These are phyloP conservation scores for Sporothrix euskadiensis DNA, from an alignment of 2,329 filamentous ascomycete genomes.

Conservation along the genomic window DNA sequence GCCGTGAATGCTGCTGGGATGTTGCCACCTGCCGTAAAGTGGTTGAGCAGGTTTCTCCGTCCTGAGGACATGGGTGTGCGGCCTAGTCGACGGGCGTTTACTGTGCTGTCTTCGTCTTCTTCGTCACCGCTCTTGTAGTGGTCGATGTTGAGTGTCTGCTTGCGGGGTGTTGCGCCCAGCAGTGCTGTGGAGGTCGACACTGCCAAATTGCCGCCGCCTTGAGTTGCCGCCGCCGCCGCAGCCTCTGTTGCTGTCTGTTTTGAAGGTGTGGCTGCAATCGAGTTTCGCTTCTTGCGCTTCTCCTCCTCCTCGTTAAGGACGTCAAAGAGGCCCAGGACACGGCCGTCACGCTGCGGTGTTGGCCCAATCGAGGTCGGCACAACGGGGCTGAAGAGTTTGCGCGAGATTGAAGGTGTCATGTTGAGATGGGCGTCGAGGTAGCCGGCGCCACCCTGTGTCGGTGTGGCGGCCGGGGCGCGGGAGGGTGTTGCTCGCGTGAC, in stretches of 20 bases:
- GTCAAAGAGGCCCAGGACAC: slow-evolving; percentile 76
- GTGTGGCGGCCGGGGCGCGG: slow-evolving; percentile 35
- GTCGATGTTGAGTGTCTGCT: slow-evolving; percentile 38
- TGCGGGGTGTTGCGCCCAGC: slow-evolving; percentile 49
- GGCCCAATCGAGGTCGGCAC: slow-evolving; percentile 68
- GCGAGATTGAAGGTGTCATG: slow-evolving; percentile 57
- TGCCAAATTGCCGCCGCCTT: not conserved
- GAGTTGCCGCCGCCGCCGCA: slow-evolving; percentile 38
- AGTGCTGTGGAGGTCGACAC: slow-evolving; percentile 28
- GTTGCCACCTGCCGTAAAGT: slow-evolving; percentile 33
- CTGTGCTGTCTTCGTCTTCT: slow-evolving; percentile 35
- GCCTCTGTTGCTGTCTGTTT: slow-evolving; percentile 39
- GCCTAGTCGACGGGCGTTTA: slow-evolving; percentile 41
- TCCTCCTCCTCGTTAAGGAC: slow-evolving; percentile 56
- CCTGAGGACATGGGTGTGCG: slow-evolving; percentile 57
- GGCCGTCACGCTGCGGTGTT: slow-evolving; percentile 77
- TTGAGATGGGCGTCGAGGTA: slow-evolving; percentile 35
- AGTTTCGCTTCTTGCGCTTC: slow-evolving; percentile 32
- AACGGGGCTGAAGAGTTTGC: slow-evolving; percentile 61
- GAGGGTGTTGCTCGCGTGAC: slow-evolving; percentile 28
- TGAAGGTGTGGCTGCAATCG: slow-evolving; percentile 46
- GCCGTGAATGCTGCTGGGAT: not conserved
- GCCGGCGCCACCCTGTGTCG: not conserved
- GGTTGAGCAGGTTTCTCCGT: slow-evolving; percentile 62
- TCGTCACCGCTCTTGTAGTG: slow-evolving; percentile 30